These are phyloP conservation scores for Magnaporthiopsis poae DNA, from an alignment of 2,329 filamentous ascomycete genomes.

Conservation along the genomic window DNA sequence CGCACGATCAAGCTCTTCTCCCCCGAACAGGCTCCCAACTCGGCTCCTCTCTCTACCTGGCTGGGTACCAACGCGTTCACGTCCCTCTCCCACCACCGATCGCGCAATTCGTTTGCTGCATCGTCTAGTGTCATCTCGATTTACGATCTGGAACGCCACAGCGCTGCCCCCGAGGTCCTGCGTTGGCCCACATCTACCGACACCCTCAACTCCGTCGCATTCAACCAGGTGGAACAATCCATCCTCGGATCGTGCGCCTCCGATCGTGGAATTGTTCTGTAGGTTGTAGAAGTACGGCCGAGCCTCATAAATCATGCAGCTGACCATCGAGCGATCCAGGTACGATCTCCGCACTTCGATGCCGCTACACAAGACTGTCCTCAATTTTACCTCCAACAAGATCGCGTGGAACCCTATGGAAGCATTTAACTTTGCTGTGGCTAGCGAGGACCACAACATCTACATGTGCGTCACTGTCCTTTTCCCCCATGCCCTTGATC, in stretches of 20 bases:
- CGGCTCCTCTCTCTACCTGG: slow-evolving; percentile 69
- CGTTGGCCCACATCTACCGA: slow-evolving; percentile 82
- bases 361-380: slow-evolving; percentile 68
- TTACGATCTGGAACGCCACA: slow-evolving; percentile 76
- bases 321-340: slow-evolving; percentile 2
- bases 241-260: slow-evolving; percentile 76
- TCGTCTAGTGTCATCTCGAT: slow-evolving; percentile 66
- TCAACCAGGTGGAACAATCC: slow-evolving; percentile 91
- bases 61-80: slow-evolving; percentile 72
- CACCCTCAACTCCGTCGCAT: slow-evolving; percentile 77
- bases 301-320: background rate
- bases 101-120: slow-evolving; percentile 67
- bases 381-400: slow-evolving; percentile 74
- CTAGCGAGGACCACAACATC: slow-evolving; percentile 87
- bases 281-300: background rate
- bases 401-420: slow-evolving; percentile 87
- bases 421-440: slow-evolving; percentile 63
- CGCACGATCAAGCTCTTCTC: slow-evolving; percentile 78
- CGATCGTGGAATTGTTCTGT: slow-evolving; percentile 73
- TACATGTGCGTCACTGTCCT: slow-evolving; percentile 35
- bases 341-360: slow-evolving; percentile 85
- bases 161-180: slow-evolving; percentile 70
- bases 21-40: slow-evolving; percentile 63
- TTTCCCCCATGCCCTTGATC: background rate
- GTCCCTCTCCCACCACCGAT: slow-evolving; percentile 71